Evolutionary conservation across 202 grass and related monocot genomes (phyloP).

Genomic region (Saccharum hybrid): DNA sequence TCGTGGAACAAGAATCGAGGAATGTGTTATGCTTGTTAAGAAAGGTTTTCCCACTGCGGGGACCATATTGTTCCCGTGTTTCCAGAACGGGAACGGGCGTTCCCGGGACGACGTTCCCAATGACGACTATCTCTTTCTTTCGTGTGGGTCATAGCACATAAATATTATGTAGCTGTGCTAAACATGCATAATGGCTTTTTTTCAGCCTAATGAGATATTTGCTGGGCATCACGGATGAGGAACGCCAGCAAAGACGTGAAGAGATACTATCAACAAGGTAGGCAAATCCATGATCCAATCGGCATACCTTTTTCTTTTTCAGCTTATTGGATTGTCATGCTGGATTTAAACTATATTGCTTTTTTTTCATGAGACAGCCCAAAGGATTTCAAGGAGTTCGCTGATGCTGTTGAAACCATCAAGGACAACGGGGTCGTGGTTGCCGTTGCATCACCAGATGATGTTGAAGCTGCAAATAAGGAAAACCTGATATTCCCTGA

Average conservation of each 20-base stretch:
- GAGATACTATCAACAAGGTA: slow-evolving; percentile 94
- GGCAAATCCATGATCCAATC: slow-evolving; percentile 31
- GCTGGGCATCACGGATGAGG: slow-evolving; percentile 80
- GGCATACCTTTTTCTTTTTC: neutral
- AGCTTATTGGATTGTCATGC: neutral
- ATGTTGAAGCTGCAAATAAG: slow-evolving; percentile 71
- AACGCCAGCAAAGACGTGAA: slow-evolving; percentile 87
- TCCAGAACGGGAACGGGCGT: too few species aligned
- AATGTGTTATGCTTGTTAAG: neutral
- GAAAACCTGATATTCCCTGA: slow-evolving; percentile 63
- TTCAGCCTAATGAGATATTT: slow-evolving; percentile 91
- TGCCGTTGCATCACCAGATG: slow-evolving; percentile 83
- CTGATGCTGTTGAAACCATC: slow-evolving; percentile 76
- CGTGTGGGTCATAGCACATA: slow-evolving; percentile 5
- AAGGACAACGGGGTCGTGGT: slow-evolving; percentile 81
- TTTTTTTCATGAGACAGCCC: slow-evolving; percentile 48
- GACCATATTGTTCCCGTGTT: neutral
- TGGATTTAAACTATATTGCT: slow-evolving; percentile 8
- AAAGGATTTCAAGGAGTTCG: slow-evolving; percentile 98
- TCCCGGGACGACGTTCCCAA: neutral
- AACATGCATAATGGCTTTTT: slow-evolving; percentile 22
- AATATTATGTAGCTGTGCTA: neutral
- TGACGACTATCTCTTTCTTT: neutral
- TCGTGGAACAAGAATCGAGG: too few species aligned
- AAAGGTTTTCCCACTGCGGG: neutral